Percentiles rank a stretch among this genome's conserved stretches.
phyloP scores from a whole-genome alignment of 306 rosid species.

The Calophaca sinica region DNA sequence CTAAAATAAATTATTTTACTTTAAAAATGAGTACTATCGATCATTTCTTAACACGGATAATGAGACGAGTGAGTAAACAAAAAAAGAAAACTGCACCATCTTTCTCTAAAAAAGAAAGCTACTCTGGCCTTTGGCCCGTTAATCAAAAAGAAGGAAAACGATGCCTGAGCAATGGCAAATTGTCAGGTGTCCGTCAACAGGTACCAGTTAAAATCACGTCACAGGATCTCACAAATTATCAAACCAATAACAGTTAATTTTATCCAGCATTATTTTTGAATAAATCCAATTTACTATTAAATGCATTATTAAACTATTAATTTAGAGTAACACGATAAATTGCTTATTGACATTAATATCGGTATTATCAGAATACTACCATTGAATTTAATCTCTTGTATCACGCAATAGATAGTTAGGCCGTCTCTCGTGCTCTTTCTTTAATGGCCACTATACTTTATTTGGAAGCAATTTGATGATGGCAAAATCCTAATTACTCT shows the following conservation, averaged over 20 bases:
- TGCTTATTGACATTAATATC: neutral
- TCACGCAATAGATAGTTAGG: neutral
- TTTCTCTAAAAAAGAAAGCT: neutral
- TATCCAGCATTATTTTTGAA: too few relatives aligned
- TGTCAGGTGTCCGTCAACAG: neutral
- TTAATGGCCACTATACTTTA: neutral
- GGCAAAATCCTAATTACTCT: slow-evolving; percentile 4
- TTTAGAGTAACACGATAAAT: neutral
- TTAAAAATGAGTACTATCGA: too few relatives aligned
- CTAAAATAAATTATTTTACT: too few relatives aligned
- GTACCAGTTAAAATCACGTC: too few relatives aligned
- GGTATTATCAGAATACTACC: neutral
- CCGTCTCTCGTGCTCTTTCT: neutral
- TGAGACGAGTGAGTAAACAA: too few relatives aligned
- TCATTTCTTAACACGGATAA: too few relatives aligned
- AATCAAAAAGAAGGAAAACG: slow-evolving; percentile 7
- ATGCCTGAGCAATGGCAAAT: neutral
- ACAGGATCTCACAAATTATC: too few relatives aligned
- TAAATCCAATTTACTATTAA: too few relatives aligned
- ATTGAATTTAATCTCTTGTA: neutral
- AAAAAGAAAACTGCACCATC: neutral
- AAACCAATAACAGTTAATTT: too few relatives aligned
- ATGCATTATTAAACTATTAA: neutral
- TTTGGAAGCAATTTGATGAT: slow-evolving; percentile 18
- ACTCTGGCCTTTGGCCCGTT: neutral